These are phyloP conservation scores for Pythium aristosporum DNA, from an alignment of 352 stramenopile species.

Conservation along the genomic window DNA sequence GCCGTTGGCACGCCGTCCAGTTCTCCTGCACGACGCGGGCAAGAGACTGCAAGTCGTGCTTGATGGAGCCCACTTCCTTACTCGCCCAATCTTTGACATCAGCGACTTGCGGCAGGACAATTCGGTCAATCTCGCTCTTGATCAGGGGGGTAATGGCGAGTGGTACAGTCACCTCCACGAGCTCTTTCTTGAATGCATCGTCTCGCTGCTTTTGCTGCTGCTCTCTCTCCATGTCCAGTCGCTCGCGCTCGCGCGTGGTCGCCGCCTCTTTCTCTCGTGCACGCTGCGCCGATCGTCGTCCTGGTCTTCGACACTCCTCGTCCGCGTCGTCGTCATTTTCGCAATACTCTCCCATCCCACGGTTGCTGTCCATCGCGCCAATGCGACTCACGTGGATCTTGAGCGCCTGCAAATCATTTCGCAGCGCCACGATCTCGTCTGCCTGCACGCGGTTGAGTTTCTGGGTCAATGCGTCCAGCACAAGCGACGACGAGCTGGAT, in stretches of 20 bases:
- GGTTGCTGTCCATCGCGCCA: slow-evolving; percentile 11
- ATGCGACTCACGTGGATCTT: slow-evolving; percentile 57
- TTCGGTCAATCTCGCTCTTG: slow-evolving; percentile 13
- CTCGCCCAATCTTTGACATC: neutral
- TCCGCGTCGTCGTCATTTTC: slow-evolving; percentile 12
- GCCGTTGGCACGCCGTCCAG: slow-evolving; percentile 7
- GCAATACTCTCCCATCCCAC: slow-evolving; percentile 7
- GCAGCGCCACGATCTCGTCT: slow-evolving; percentile 53
- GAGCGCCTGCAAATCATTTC: slow-evolving; percentile 51
- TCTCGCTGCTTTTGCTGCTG: slow-evolving; percentile 20
- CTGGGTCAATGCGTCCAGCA: slow-evolving; percentile 60
- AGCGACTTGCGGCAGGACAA: neutral
- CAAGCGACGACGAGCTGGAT: slow-evolving; percentile 51
- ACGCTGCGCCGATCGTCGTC: neutral
- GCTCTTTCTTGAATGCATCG: slow-evolving; percentile 27
- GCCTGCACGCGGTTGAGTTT: slow-evolving; percentile 60
- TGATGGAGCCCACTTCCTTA: neutral
- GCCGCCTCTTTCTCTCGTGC: slow-evolving; percentile 12
- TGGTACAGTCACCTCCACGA: slow-evolving; percentile 11
- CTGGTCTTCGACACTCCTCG: neutral
- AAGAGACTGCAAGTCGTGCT: slow-evolving; percentile 14
- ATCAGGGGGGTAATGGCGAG: slow-evolving; percentile 18
- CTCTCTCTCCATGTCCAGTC: slow-evolving; percentile 4
- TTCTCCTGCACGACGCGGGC: slow-evolving; percentile 12
- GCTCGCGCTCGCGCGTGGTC: slow-evolving; percentile 1